Percentiles rank a stretch among this genome's conserved stretches.
phyloP scores from a whole-genome alignment of 306 rosid species.

The Sesbania bispinosa region DNA sequence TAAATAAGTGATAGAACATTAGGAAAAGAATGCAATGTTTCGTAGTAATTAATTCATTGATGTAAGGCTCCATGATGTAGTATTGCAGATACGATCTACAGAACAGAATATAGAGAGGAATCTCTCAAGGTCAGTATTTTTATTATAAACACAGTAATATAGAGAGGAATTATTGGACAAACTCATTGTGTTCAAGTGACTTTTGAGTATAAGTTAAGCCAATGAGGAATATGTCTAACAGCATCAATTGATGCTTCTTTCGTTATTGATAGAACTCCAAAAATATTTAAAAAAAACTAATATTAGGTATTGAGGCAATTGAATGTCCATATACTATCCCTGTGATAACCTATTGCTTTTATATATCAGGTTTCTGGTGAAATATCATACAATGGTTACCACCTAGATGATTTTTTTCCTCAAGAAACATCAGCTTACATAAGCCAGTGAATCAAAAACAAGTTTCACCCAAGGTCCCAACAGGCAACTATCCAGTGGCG shows the following conservation, averaged over 20 bases:
- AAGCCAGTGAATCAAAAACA: conserved; percentile 78
- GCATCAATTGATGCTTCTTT: conserved; percentile 4
- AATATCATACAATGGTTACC: conserved; percentile 61
- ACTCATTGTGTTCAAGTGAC: conserved; percentile 5
- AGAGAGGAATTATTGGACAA: background rate
- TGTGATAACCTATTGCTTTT: conserved; percentile 14
- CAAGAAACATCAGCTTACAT: conserved; percentile 74
- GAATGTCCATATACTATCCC: background rate
- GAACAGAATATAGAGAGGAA: too few species aligned
- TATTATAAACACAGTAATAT: background rate
- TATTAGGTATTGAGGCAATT: background rate
- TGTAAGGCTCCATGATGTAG: too few species aligned
- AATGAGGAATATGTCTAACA: background rate
- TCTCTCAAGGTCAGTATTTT: conserved; percentile 45
- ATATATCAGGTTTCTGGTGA: conserved; percentile 55
- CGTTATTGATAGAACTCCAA: background rate
- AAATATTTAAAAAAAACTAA: conserved; percentile 14
- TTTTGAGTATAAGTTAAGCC: conserved; percentile 8
- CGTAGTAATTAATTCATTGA: too few species aligned
- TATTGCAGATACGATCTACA: too few species aligned
- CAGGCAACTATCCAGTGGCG: conserved; percentile 79
- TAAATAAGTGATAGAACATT: too few species aligned
- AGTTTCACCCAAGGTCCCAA: conserved; percentile 69
- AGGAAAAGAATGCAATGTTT: too few species aligned
- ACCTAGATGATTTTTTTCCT: conserved; percentile 65